Evolutionary conservation across 2,329 filamentous ascomycete species (phyloP).

Genomic region (Ophiostoma tasmaniense): DNA sequence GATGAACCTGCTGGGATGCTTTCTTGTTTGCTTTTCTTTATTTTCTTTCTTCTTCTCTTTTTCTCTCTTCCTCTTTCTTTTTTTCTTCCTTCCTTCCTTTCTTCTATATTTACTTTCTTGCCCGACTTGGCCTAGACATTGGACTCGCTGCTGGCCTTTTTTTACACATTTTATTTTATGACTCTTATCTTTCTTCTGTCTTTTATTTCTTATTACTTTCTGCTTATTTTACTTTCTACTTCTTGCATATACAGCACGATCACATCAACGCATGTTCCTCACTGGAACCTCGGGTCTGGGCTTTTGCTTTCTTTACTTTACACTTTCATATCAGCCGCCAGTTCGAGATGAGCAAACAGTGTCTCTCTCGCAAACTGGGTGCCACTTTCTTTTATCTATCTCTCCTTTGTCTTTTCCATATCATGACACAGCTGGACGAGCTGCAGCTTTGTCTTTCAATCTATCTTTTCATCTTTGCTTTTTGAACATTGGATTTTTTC

Average conservation of each 20-base stretch:
- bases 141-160: not conserved
- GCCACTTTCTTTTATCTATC: not conserved
- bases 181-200: not conserved
- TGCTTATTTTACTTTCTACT: not conserved
- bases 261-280: not conserved
- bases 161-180: not conserved
- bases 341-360: not conserved
- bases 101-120: slow-evolving; percentile 1
- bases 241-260: slow-evolving; percentile 3
- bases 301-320: not conserved
- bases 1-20: slow-evolving; percentile 18
- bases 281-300: not conserved
- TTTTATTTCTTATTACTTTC: not conserved
- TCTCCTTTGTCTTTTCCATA: not conserved
- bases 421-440: not conserved
- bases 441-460: not conserved
- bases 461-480: not conserved
- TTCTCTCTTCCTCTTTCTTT: not conserved
- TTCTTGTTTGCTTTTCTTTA: slow-evolving; percentile 16
- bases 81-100: not conserved
- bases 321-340: not conserved
- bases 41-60: not conserved
- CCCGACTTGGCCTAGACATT: not conserved
- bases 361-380: not conserved
- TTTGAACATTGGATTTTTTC: not conserved